Conservation (phyloP, 257 asterid genomes). For the Schizonepeta tenuifolia region DNA sequence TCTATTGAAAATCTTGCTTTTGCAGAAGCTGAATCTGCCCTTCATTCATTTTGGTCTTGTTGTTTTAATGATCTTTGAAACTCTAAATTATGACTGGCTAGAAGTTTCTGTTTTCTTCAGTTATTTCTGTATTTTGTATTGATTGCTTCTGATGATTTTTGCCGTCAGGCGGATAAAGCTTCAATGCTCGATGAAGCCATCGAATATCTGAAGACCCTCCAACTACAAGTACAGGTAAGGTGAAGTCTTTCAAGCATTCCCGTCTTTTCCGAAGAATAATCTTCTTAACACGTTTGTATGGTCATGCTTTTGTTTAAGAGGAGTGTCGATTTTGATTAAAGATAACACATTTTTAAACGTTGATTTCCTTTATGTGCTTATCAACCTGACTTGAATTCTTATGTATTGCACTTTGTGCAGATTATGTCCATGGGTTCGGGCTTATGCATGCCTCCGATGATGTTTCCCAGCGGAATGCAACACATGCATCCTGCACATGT, state of each 20-base stretch:
- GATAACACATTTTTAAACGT: background rate
- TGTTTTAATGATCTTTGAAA: conserved; percentile 3
- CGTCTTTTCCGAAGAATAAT: background rate
- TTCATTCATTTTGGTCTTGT: background rate
- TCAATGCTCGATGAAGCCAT: conserved; percentile 99
- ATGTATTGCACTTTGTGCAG: conserved; percentile 46
- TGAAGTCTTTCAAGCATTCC: conserved; percentile 28
- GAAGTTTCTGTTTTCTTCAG: background rate
- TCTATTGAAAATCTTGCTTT: conserved; percentile 4
- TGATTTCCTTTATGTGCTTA: conserved; percentile 5
- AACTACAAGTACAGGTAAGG: conserved; percentile 92
- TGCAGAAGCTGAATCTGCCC: background rate
- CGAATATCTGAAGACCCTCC: conserved; percentile 94
- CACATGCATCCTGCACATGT: conserved; percentile 73
- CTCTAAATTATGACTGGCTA: background rate
- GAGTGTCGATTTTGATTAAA: background rate
- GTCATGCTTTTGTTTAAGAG: conserved; percentile 3
- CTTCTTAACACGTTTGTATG: background rate
- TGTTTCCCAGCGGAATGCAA: conserved; percentile 75
- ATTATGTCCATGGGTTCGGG: conserved; percentile 97
- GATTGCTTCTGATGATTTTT: conserved; percentile 19
- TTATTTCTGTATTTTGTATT: conserved; percentile 3
- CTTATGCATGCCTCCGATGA: conserved; percentile 80
- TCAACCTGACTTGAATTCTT: conserved; percentile 7
- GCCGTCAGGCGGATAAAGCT: conserved; percentile 89